A percentile compares a stretch with the other conserved stretches of the same genome.
Evolutionary conservation across 768 basidiomycete species (phyloP).

Genomic region (Pulveroboletus sp.): DNA sequence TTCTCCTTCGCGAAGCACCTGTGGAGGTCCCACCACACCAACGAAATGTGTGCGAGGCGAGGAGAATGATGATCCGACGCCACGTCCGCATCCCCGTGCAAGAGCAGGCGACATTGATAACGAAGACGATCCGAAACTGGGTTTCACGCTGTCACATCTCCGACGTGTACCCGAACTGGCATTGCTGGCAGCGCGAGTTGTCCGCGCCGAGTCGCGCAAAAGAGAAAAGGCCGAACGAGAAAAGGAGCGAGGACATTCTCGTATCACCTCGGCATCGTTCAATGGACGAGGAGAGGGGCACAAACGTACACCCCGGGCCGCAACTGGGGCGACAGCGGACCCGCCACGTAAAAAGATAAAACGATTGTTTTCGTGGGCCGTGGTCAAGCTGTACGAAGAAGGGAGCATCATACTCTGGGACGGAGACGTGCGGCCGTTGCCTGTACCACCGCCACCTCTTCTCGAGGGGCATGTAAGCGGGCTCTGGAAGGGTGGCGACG

Average conservation of each 20-base stretch:
- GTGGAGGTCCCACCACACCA: slow-evolving; percentile 21
- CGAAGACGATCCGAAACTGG: slow-evolving; percentile 23
- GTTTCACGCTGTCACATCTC: slow-evolving; percentile 71
- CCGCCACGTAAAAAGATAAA: slow-evolving; percentile 49
- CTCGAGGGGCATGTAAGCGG: slow-evolving; percentile 14
- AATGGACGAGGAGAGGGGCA: not conserved
- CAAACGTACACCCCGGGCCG: not conserved
- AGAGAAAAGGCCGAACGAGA: slow-evolving; percentile 47
- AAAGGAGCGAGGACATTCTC: slow-evolving; percentile 22
- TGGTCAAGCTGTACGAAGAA: slow-evolving; percentile 61
- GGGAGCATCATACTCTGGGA: slow-evolving; percentile 76
- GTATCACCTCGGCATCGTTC: not conserved
- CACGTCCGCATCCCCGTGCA: slow-evolving; percentile 6
- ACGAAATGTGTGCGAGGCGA: slow-evolving; percentile 31
- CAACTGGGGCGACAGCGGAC: slow-evolving; percentile 1
- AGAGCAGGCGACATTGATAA: not conserved
- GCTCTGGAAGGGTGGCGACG: slow-evolving; percentile 46
- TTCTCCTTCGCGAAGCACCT: slow-evolving; percentile 3
- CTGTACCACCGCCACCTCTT: slow-evolving; percentile 12
- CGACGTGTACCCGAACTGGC: slow-evolving; percentile 73
- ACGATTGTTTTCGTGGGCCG: slow-evolving; percentile 62
- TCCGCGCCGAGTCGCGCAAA: slow-evolving; percentile 55
- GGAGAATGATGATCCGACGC: slow-evolving; percentile 11
- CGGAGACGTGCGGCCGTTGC: slow-evolving; percentile 46
- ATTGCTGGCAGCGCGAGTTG: slow-evolving; percentile 60